These are phyloP conservation scores for Cercospora brassicicola DNA, from an alignment of 2,329 filamentous ascomycete genomes.

Conservation along the genomic window DNA sequence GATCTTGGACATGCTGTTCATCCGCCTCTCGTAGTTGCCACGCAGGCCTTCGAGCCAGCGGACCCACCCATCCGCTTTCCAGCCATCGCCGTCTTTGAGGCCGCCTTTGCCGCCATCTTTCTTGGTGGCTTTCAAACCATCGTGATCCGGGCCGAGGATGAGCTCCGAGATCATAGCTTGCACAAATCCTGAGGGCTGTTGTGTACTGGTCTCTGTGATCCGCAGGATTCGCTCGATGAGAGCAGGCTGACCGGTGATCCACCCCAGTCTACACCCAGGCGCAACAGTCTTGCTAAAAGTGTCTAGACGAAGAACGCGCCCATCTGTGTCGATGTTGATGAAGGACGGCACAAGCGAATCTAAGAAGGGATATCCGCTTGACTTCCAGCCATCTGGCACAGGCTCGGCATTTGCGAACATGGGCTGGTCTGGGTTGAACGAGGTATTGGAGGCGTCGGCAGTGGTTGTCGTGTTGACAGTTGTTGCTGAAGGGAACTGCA, in stretches of 20 bases:
- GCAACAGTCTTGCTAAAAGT: slow-evolving; percentile 94
- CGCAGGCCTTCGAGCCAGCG: slow-evolving; percentile 85
- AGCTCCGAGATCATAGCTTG: slow-evolving; percentile 78
- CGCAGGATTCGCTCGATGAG: slow-evolving; percentile 72
- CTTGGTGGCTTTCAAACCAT: slow-evolving; percentile 44
- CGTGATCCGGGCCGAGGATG: slow-evolving; percentile 68
- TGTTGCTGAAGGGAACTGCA: slow-evolving; percentile 78
- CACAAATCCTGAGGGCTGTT: slow-evolving; percentile 86
- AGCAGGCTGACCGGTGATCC: slow-evolving; percentile 81
- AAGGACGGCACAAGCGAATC: slow-evolving; percentile 83
- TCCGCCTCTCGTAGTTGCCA: slow-evolving; percentile 79
- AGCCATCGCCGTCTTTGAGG: slow-evolving; percentile 59
- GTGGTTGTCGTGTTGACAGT: slow-evolving; percentile 39
- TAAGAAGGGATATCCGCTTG: slow-evolving; percentile 72
- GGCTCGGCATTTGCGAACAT: slow-evolving; percentile 51
- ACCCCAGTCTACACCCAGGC: slow-evolving; percentile 84
- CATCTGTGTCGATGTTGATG: slow-evolving; percentile 76
- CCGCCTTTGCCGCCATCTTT: slow-evolving; percentile 49
- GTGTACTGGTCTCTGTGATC: slow-evolving; percentile 74
- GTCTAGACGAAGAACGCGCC: slow-evolving; percentile 83
- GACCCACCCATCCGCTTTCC: slow-evolving; percentile 83
- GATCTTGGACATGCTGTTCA: slow-evolving; percentile 73
- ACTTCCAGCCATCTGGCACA: slow-evolving; percentile 50
- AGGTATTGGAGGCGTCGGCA: slow-evolving; percentile 30
- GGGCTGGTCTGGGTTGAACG: slow-evolving; percentile 33